Conservation (phyloP, 2,329 filamentous ascomycete genomes). For the Phoma sp. region DNA sequence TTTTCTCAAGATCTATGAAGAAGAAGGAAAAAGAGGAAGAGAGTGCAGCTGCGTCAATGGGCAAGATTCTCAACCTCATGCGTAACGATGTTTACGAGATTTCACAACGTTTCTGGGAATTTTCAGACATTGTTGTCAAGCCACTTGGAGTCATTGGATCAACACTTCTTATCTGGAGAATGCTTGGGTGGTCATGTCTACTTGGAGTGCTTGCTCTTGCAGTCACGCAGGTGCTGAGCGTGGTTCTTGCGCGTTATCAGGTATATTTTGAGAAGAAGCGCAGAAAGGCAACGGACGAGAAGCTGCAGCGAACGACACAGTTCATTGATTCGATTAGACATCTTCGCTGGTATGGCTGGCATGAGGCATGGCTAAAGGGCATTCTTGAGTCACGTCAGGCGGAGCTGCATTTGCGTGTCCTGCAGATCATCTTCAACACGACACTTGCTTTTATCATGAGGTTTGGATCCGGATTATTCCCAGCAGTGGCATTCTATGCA, state of each 20-base stretch:
- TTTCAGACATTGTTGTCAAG: constrained; percentile 75
- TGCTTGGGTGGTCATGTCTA: constrained; percentile 81
- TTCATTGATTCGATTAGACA: constrained; percentile 88
- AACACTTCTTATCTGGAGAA: constrained; percentile 73
- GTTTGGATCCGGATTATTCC: constrained; percentile 75
- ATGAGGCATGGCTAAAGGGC: constrained; percentile 72
- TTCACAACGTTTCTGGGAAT: constrained; percentile 86
- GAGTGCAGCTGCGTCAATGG: constrained; percentile 75
- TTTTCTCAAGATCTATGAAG: constrained; percentile 30
- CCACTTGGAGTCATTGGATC: constrained; percentile 79
- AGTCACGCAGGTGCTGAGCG: constrained; percentile 73
- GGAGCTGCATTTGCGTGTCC: constrained; percentile 70
- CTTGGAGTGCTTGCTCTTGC: constrained; percentile 74
- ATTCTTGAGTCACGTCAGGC: constrained; percentile 72
- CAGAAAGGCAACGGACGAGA: constrained; percentile 75
- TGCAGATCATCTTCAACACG: constrained; percentile 67
- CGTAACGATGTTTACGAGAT: constrained; percentile 83
- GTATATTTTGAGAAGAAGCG: constrained; percentile 73
- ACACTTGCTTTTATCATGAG: constrained; percentile 73
- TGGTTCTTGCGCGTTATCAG: constrained; percentile 68
- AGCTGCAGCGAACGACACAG: constrained; percentile 81
- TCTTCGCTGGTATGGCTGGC: constrained; percentile 83
- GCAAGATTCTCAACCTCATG: constrained; percentile 89
- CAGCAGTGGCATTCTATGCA: constrained; percentile 79
- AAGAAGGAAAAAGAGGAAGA: constrained; percentile 48